Conservation (phyloP, 2,329 filamentous ascomycete genomes). For the Microdochium bolleyi region DNA sequence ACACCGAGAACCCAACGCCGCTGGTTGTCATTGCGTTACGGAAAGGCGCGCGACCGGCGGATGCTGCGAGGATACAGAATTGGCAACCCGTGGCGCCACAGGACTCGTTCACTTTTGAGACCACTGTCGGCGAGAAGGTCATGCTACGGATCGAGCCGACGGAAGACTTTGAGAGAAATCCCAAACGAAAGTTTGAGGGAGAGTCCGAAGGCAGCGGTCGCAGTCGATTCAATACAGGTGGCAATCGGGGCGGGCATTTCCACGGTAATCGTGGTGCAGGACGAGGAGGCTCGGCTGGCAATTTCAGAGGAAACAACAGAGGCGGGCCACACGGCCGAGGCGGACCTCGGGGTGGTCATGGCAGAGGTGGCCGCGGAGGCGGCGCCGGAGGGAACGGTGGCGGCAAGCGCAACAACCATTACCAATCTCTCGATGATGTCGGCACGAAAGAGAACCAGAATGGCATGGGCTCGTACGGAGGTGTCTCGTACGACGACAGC, state of each 20-base stretch:
- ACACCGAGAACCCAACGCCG: slow-evolving; percentile 73
- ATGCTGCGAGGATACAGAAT: slow-evolving; percentile 72
- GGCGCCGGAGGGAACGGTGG: slow-evolving; percentile 38
- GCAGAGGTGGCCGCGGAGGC: slow-evolving; percentile 24
- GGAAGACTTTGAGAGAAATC: slow-evolving; percentile 7
- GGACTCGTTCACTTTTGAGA: slow-evolving; percentile 70
- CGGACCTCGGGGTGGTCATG: slow-evolving; percentile 28
- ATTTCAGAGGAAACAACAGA: slow-evolving; percentile 7
- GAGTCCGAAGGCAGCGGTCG: not conserved
- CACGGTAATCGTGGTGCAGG: slow-evolving; percentile 25
- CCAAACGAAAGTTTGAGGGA: not conserved
- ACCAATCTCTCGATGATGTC: slow-evolving; percentile 62
- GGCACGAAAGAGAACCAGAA: slow-evolving; percentile 37
- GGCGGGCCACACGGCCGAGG: slow-evolving; percentile 17
- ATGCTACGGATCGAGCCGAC: slow-evolving; percentile 75
- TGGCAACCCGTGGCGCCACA: slow-evolving; percentile 73
- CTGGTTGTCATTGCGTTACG: slow-evolving; percentile 77
- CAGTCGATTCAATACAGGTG: slow-evolving; percentile 18
- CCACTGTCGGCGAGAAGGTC: slow-evolving; percentile 78
- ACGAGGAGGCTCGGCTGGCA: slow-evolving; percentile 31
- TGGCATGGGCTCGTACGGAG: slow-evolving; percentile 25
- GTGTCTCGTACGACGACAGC: slow-evolving; percentile 39
- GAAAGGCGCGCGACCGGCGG: slow-evolving; percentile 66
- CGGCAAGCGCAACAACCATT: slow-evolving; percentile 31
- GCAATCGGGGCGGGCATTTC: slow-evolving; percentile 20